Evolutionary conservation across 768 basidiomycete genomes (phyloP).

Genomic region (Xanthoconium stramineum): DNA sequence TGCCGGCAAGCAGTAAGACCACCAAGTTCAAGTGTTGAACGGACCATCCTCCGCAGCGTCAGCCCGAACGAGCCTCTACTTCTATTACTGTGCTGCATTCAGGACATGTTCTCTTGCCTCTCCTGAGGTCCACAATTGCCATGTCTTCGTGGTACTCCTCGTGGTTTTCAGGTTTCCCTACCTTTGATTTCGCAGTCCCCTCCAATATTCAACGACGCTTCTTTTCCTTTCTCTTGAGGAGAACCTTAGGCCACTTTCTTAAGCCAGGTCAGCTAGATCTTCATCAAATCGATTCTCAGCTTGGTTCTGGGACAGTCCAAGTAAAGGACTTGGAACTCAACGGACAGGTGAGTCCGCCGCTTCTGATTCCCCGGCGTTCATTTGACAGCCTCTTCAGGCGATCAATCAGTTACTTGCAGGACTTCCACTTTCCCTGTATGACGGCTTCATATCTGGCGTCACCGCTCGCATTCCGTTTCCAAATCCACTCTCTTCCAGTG

Average conservation of each 20-base stretch:
- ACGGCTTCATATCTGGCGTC: slow-evolving; percentile 72
- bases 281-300: slow-evolving; percentile 85
- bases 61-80: neutral
- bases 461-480: slow-evolving; percentile 83
- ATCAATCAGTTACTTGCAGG: slow-evolving; percentile 67
- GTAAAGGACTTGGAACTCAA: slow-evolving; percentile 82
- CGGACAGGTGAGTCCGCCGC: slow-evolving; percentile 52
- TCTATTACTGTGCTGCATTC: neutral
- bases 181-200: slow-evolving; percentile 63
- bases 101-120: slow-evolving; percentile 16
- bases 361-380: slow-evolving; percentile 3
- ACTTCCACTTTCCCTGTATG: slow-evolving; percentile 63
- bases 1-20: too few species aligned
- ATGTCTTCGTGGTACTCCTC: slow-evolving; percentile 62
- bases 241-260: slow-evolving; percentile 78
- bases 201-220: slow-evolving; percentile 82
- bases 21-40: neutral
- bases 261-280: slow-evolving; percentile 87
- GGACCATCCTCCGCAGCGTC: slow-evolving; percentile 3
- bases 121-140: slow-evolving; percentile 12
- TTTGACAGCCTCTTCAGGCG: slow-evolving; percentile 47
- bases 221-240: slow-evolving; percentile 84
- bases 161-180: slow-evolving; percentile 51
- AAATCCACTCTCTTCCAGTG: slow-evolving; percentile 71
- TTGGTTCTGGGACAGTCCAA: slow-evolving; percentile 87